Evolutionary conservation across 2,329 filamentous ascomycete genomes (phyloP), one percentile per base, ranked within the genome.

Genomic region (Paraphoma chrysanthemicola): DNA sequence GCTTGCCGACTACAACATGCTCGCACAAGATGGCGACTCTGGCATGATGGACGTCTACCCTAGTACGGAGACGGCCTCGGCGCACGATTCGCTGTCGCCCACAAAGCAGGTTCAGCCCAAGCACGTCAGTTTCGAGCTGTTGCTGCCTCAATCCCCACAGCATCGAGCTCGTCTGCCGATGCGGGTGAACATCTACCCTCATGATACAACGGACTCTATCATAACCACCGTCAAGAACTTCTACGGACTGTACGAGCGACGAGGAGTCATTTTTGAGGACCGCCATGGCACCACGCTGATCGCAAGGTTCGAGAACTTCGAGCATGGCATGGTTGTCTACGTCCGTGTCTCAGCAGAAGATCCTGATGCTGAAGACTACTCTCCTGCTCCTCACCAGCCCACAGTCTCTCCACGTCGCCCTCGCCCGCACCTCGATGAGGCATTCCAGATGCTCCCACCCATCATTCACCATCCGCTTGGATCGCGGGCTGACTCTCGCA

Each of bases 191-290:
- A 97, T 99, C 67, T 97, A 90, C 72, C 92, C 92, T 45, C 93
- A 98, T 78, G 95, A 99, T 81, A 93, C 92, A 50, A 98, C 94
- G 18, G 94, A 98, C 75, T 97, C 93, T 36, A 99, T 99, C 80
- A 92, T 98, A 63, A 95, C 93, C 12, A 98, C 95, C 1, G 94
- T 98, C 73, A 98, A 97, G 85, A 98, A 97, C 82, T 98, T 98
- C 81, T 98, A 97, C 75, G 95, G 95, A 59, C 85, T 99, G 66
- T 97, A 97, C 77, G 91, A 94, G 64, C 88, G 79, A 30, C 68
- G 89, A 74, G 93, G 95, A 64, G 90, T 99, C 72, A 96, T 92
- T 80, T 98, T 99, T 72, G 94, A 98, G 79, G 94, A 98, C 77
- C 87, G 91, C 63, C 83, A 90, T 69, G 92, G 92, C 70, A 94